A percentile compares a stretch with the other conserved stretches of the same genome.
phyloP scores from a whole-genome alignment of 768 basidiomycete genomes.

The Tulasnella sp. region DNA sequence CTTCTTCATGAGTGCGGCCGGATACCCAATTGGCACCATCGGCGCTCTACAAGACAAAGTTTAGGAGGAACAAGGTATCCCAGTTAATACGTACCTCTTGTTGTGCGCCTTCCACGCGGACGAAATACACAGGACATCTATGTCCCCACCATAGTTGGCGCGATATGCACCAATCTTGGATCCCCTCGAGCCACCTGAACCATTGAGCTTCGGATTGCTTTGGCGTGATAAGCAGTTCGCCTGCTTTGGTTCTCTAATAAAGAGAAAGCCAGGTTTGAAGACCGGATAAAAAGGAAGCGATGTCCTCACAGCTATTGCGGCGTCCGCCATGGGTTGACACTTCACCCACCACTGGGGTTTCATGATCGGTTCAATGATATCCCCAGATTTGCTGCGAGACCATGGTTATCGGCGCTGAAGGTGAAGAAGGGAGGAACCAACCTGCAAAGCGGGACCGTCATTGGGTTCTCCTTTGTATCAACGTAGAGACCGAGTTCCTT shows the following conservation, averaged over 20 bases:
- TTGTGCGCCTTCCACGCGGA: conserved; percentile 63
- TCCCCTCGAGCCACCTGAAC: conserved; percentile 89
- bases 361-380: conserved; percentile 85
- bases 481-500: conserved; percentile 77
- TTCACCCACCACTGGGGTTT: conserved; percentile 99
- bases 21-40: conserved; percentile 87
- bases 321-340: conserved; percentile 81
- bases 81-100: conserved; percentile 40
- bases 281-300: not conserved
- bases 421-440: conserved; percentile 25
- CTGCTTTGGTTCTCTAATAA: conserved; percentile 67
- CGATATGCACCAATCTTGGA: conserved; percentile 99
- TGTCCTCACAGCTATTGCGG: conserved; percentile 59
- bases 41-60: conserved; percentile 32
- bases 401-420: not conserved
- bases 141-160: conserved; percentile 99
- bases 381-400: conserved; percentile 72
- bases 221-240: conserved; percentile 73
- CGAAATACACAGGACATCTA: conserved; percentile 87
- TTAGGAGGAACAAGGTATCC: not conserved
- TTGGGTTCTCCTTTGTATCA: conserved; percentile 90
- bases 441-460: conserved; percentile 94
- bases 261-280: not conserved
- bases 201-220: conserved; percentile 84
- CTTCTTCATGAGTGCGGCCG: conserved; percentile 66